Conservation (phyloP, 2,329 filamentous ascomycete species). For the Helotiales sp. region DNA sequence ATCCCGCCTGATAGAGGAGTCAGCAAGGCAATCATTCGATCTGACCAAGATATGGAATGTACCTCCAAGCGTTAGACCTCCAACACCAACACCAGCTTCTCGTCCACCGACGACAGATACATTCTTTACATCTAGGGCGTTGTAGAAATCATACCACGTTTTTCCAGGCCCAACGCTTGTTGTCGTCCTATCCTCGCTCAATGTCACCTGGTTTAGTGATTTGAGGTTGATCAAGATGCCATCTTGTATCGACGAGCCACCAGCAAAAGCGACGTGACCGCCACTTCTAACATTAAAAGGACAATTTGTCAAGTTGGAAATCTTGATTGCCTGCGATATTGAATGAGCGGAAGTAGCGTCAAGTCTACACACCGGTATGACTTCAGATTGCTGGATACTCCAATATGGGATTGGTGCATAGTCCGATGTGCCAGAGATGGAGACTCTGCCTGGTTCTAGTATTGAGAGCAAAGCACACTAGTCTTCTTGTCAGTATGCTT, state of each 20-base stretch:
- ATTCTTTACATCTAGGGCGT: conserved; percentile 32
- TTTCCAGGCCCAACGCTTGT: conserved; percentile 38
- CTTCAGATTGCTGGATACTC: conserved; percentile 19
- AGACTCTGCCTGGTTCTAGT: neutral
- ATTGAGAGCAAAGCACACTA: conserved; percentile 3
- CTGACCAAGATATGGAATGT: conserved; percentile 18
- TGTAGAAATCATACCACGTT: conserved; percentile 41
- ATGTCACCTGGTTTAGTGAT: conserved; percentile 25
- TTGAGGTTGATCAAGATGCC: conserved; percentile 51
- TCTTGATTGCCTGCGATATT: conserved; percentile 20
- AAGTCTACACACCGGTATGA: conserved; percentile 20
- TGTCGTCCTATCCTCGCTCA: conserved; percentile 29
- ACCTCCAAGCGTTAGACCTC: conserved; percentile 28
- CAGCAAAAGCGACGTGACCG: conserved; percentile 35
- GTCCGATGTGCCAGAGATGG: neutral
- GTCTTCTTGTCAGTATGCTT: no score
- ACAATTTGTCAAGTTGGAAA: conserved; percentile 16
- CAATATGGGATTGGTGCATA: conserved; percentile 2
- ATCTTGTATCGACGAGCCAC: conserved; percentile 50
- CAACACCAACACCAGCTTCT: conserved; percentile 25
- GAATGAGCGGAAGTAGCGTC: conserved; percentile 16
- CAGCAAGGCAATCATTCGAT: neutral
- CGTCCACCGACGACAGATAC: conserved; percentile 40
- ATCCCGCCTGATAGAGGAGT: conserved; percentile 10
- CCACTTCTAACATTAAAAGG: conserved; percentile 27